Percentiles rank a stretch among this genome's conserved stretches.
phyloP scores from a whole-genome alignment of 345 rosid genomes.

The Syzygium jambos region DNA sequence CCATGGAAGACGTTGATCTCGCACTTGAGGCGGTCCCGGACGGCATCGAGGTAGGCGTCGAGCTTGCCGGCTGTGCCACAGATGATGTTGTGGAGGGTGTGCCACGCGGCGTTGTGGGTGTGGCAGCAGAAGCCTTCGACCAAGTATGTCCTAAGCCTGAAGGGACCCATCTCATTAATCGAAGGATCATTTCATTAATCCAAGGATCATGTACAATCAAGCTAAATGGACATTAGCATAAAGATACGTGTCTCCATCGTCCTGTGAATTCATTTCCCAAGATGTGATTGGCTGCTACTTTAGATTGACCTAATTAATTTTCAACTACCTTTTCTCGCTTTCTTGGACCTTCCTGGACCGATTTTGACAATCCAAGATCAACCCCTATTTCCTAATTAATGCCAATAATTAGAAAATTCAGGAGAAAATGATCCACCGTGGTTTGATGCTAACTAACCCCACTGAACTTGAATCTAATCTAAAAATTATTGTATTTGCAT shows the following conservation, averaged over 20 bases:
- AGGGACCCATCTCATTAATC: not conserved
- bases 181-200: not conserved
- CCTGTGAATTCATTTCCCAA: not conserved
- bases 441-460: not conserved
- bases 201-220: not conserved
- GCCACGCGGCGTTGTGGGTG: conserved; percentile 98
- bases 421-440: not conserved
- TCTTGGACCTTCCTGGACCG: not conserved
- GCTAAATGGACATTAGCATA: not conserved
- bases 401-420: not conserved
- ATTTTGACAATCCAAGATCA: not conserved
- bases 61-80: conserved; percentile 81
- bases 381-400: not conserved
- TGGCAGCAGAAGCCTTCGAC: conserved; percentile 94
- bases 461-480: not conserved
- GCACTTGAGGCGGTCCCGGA: conserved; percentile 51
- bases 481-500: not conserved
- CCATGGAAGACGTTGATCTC: conserved; percentile 78
- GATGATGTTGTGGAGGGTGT: conserved; percentile 93
- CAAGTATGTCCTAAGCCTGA: conserved; percentile 75
- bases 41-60: conserved; percentile 56
- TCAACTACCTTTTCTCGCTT: not conserved
- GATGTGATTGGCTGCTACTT: not conserved
- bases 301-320: not conserved
- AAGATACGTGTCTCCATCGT: not conserved